Evolutionary conservation across 106 monocot genomes (phyloP).

Genomic region (Posidonia australis): DNA sequence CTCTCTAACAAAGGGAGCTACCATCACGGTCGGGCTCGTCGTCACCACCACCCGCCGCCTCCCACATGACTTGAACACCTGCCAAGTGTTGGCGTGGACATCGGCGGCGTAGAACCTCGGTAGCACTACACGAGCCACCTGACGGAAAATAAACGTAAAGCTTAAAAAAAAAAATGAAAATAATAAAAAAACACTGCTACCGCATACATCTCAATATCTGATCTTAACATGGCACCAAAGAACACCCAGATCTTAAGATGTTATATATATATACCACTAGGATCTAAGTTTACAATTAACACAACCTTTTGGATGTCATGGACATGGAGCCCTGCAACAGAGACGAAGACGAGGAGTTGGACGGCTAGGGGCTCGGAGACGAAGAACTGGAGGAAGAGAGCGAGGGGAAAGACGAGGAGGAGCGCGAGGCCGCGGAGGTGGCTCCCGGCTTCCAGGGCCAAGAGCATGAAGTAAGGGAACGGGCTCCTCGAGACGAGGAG

Average conservation of each 20-base stretch:
- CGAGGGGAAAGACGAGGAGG: conserved; percentile 46
- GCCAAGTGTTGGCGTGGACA: conserved; percentile 56
- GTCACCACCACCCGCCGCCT: conserved; percentile 70
- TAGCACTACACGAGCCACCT: conserved; percentile 55
- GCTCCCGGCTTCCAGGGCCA: conserved; percentile 74
- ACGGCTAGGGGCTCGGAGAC: conserved; percentile 52
- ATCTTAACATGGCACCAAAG: too few species aligned
- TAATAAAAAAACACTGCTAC: too few species aligned
- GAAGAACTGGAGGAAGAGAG: conserved; percentile 42
- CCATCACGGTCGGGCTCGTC: conserved; percentile 72
- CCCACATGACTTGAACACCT: conserved; percentile 40
- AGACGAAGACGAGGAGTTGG: conserved; percentile 55
- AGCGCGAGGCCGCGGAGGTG: conserved; percentile 51
- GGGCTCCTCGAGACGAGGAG: conserved; percentile 63
- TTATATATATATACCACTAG: too few species aligned
- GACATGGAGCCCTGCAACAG: conserved; percentile 38
- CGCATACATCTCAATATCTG: too few species aligned
- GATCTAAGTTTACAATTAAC: not conserved
- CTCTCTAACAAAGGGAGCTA: conserved; percentile 64
- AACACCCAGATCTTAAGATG: too few species aligned
- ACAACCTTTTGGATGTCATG: conserved; percentile 32
- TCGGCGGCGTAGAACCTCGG: conserved; percentile 71
- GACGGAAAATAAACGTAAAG: too few species aligned
- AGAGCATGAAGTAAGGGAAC: conserved; percentile 91
- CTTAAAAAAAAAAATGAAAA: too few species aligned